phyloP scores from a whole-genome alignment of 805 yeast species.

The Saccharomycopsis sp. region DNA sequence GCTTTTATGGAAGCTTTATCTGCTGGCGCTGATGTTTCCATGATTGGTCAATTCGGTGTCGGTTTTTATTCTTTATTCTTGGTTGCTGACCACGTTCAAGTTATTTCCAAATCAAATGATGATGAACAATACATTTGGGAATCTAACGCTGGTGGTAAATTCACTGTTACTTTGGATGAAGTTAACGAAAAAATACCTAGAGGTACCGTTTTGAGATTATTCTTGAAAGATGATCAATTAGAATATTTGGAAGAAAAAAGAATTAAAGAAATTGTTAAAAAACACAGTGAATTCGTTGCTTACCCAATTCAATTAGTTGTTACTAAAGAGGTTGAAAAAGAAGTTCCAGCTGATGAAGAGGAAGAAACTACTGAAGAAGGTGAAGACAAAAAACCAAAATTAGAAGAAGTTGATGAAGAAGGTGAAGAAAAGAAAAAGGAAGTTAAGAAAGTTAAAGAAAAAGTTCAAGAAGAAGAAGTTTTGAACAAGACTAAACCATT shows the following conservation, averaged over 20 bases:
- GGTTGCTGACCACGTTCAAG: constrained; percentile 98
- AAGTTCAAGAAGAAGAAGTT: constrained; percentile 94
- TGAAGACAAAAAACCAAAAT: constrained; percentile 61
- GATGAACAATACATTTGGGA: constrained; percentile 99
- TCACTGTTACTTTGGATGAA: constrained; percentile 90
- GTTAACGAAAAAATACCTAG: constrained; percentile 80
- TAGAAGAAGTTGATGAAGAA: constrained; percentile 71
- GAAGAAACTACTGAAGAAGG: constrained; percentile 43
- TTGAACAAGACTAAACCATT: constrained; percentile 97
- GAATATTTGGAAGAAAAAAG: constrained; percentile 99
- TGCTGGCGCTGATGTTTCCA: constrained; percentile 99
- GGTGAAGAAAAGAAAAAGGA: constrained; percentile 66
- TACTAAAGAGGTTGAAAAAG: constrained; percentile 98
- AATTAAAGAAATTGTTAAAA: constrained; percentile 98
- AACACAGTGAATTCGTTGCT: constrained; percentile 98
- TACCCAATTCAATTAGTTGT: constrained; percentile 98
- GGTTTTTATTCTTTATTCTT: constrained; percentile 99
- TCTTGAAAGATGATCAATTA: constrained; percentile 97
- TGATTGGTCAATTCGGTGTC: constrained; percentile 99
- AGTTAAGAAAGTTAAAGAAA: constrained; percentile 86
- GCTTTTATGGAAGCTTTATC: constrained; percentile 99
- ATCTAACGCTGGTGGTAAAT: constrained; percentile 99
- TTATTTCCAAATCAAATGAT: constrained; percentile 95
- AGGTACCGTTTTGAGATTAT: constrained; percentile 93
- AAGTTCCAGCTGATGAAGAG: constrained; percentile 78